Evolutionary conservation across 164 flowering plant genomes (phyloP).

Genomic region (Kingdonia uniflora): DNA sequence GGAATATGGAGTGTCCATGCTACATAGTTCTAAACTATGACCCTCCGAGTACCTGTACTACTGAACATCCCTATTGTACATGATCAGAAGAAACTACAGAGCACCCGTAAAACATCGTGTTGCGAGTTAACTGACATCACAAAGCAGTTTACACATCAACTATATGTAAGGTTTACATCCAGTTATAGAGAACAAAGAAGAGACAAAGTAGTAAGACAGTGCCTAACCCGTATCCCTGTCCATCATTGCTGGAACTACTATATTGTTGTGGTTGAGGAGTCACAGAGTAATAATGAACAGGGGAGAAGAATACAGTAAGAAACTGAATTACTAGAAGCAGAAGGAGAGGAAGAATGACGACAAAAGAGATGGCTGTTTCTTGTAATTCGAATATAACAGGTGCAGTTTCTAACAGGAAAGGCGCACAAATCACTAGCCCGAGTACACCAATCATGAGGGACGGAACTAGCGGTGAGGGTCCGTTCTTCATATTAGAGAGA

Average conservation of each 20-base stretch:
- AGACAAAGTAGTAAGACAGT: slow-evolving; percentile 26
- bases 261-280: neutral
- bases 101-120: no score
- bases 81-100: no score
- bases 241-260: slow-evolving; percentile 16
- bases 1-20: no score
- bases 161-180: slow-evolving; percentile 8
- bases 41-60: no score
- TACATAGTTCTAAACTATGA: no score
- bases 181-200: slow-evolving; percentile 28
- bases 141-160: neutral
- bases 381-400: slow-evolving; percentile 1
- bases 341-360: slow-evolving; percentile 16
- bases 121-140: no score
- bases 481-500: neutral
- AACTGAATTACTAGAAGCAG: slow-evolving; percentile 21
- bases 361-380: slow-evolving; percentile 5
- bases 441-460: slow-evolving; percentile 25
- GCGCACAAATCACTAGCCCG: slow-evolving; percentile 20
- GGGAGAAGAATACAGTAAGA: slow-evolving; percentile 17
- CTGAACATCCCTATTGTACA: no score
- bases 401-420: slow-evolving; percentile 10
- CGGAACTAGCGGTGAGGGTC: slow-evolving; percentile 42
- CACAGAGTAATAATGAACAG: slow-evolving; percentile 6
- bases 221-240: slow-evolving; percentile 28